Evolutionary conservation across 768 basidiomycete species (phyloP), one percentile per base, ranked within the genome.

Genomic region (Xerocomellus dryophilus): DNA sequence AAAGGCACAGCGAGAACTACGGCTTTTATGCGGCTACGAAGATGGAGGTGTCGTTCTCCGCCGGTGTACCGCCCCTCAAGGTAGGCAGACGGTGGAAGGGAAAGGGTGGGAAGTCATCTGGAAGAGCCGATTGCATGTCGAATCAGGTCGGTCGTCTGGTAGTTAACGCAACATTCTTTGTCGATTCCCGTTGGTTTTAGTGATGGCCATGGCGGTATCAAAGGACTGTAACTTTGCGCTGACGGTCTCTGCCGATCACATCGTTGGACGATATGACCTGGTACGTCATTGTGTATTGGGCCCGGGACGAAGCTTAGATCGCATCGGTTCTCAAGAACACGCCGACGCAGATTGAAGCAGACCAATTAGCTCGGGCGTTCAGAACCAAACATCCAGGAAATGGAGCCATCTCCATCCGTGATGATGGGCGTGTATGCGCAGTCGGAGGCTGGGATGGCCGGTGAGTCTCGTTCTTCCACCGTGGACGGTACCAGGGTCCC

Each of bases 381-480:
- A 81, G 82, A 42, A 93, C 84, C 20, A 93, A 86, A 62, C 78
- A 90, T 57, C 83, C 90, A 0, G 93, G 94, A 4, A 93, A 93
- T 63, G 80, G 80, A 0, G 80, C 82, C 7, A 69, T 98, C n/a
- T 80, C 85, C 4, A 82, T 97, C 12, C 82, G 84, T 6, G 78
- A 82, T 34, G 86, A 90, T 59, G 91, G 85, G 0, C 79, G 80
- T 20, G 81, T 98, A 0, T 88, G 93, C 61, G 94, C 93, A 0
- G 75, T 94, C 2, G 95, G 88, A 3, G 93, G 94, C 0, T 98
- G 96, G 96, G 94, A 98, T 57, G 94, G 96, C 34, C 83, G 78
- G 95, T 94, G 59, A 61, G 88, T 72, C 7, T 40, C 14, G 15
- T 25, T n/a, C 21, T 42, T 53, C 27, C 29, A 14, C 39, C n/a